Evolutionary conservation across 1,284 basidiomycete genomes (phyloP).

Genomic region (Austropuccinia psidii): DNA sequence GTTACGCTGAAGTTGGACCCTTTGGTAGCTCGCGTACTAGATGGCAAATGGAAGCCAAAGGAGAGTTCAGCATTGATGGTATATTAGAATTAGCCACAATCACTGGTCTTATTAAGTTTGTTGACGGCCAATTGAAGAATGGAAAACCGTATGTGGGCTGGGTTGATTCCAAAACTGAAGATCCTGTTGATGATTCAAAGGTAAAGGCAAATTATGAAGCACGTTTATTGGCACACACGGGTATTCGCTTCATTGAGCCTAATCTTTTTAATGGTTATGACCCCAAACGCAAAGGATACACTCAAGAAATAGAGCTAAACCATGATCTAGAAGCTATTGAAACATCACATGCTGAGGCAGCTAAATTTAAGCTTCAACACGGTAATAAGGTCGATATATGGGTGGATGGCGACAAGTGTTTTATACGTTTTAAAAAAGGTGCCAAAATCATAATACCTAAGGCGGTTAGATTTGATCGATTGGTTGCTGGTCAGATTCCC

Average conservation of each 20-base stretch:
- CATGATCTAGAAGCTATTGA: conserved; percentile 96
- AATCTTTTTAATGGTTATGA: conserved; percentile 96
- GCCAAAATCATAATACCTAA: conserved; percentile 89
- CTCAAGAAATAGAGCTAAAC: conserved; percentile 90
- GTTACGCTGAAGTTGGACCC: conserved; percentile 92
- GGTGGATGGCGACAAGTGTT: conserved; percentile 82
- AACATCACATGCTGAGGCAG: conserved; percentile 78
- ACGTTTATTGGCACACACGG: conserved; percentile 83
- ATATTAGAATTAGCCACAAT: conserved; percentile 99
- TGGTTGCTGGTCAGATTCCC: conserved; percentile 90
- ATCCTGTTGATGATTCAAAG: conserved; percentile 96
- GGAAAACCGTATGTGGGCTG: conserved; percentile 90
- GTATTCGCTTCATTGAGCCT: conserved; percentile 91
- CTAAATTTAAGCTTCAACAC: conserved; percentile 93
- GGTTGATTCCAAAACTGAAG: conserved; percentile 85
- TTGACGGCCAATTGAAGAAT: conserved; percentile 88
- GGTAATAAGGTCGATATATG: conserved; percentile 93
- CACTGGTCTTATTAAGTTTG: conserved; percentile 97
- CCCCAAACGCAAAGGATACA: conserved; percentile 91
- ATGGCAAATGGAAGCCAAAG: conserved; percentile 97
- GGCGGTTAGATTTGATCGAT: conserved; percentile 85
- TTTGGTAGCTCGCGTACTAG: conserved; percentile 98
- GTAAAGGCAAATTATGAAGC: conserved; percentile 88
- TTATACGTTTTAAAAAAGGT: conserved; percentile 97
- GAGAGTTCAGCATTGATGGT: conserved; percentile 90